phyloP scores from a whole-genome alignment of 2,329 filamentous ascomycete genomes.

The Septoria linicola region DNA sequence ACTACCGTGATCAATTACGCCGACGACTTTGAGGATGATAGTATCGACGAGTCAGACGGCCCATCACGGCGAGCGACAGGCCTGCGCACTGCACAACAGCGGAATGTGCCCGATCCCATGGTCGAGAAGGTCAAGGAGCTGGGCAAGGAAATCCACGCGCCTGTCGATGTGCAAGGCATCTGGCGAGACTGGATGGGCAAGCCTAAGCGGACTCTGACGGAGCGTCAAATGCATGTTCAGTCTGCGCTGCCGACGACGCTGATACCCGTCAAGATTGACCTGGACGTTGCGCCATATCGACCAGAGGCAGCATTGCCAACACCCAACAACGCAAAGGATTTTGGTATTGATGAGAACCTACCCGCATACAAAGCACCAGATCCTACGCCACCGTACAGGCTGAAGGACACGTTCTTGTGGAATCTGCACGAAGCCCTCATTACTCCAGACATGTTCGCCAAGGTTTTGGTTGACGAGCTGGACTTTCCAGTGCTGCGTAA shows the following conservation, averaged over 20 bases:
- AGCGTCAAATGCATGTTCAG: constrained; percentile 62
- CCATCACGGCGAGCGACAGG: constrained; percentile 66
- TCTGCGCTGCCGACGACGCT: constrained; percentile 81
- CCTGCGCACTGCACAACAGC: constrained; percentile 72
- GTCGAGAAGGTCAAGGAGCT: constrained; percentile 66
- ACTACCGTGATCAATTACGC: constrained; percentile 97
- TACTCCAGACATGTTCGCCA: constrained; percentile 95
- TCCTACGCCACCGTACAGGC: constrained; percentile 75
- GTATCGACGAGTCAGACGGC: constrained; percentile 72
- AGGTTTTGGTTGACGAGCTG: constrained; percentile 83
- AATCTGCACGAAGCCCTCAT: constrained; percentile 92
- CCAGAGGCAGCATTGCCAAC: constrained; percentile 65
- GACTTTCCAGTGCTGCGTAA: constrained; percentile 74
- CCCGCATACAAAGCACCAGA: constrained; percentile 80
- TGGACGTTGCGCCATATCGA: constrained; percentile 79
- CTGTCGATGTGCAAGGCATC: constrained; percentile 83
- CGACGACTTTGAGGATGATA: constrained; percentile 88
- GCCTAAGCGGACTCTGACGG: constrained; percentile 52
- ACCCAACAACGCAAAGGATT: constrained; percentile 58
- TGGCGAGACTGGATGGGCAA: constrained; percentile 97
- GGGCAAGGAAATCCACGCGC: constrained; percentile 75
- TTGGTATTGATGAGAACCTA: constrained; percentile 66
- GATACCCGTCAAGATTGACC: constrained; percentile 93
- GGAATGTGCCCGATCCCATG: constrained; percentile 61
- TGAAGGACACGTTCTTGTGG: constrained; percentile 97